Conservation (phyloP, 2,329 filamentous ascomycete genomes). For the Sphaerulina vaccinii region DNA sequence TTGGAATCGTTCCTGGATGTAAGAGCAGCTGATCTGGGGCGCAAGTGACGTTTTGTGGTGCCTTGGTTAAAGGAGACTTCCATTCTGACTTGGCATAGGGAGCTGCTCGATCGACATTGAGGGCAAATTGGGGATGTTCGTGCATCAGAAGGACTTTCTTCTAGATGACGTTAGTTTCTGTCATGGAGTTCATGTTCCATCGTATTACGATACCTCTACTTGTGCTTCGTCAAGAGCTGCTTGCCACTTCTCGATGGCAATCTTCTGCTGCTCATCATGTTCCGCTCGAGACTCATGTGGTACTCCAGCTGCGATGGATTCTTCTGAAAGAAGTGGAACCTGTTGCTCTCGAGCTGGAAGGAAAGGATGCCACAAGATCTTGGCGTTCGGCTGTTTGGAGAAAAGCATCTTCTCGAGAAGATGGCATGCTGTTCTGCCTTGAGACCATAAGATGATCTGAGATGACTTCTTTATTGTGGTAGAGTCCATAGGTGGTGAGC, state of each 20-base stretch:
- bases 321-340: background rate
- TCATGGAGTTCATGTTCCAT: too few species aligned
- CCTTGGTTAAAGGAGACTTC: background rate
- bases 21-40: slow-evolving; percentile 41
- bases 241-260: background rate
- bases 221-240: background rate
- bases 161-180: too few species aligned
- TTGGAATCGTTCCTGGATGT: slow-evolving; percentile 27
- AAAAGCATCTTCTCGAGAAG: slow-evolving; percentile 5
- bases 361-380: slow-evolving; percentile 3
- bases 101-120: background rate
- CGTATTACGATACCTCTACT: background rate
- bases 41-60: slow-evolving; percentile 27
- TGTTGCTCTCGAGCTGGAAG: background rate
- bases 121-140: slow-evolving; percentile 13
- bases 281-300: background rate
- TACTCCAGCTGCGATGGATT: slow-evolving; percentile 1
- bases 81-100: background rate
- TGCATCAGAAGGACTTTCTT: slow-evolving; percentile 8
- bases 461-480: background rate
- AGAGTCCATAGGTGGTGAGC: background rate
- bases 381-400: background rate
- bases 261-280: background rate
- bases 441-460: slow-evolving; percentile 5
- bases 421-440: slow-evolving; percentile 6